Base-by-base conservation (phyloP, 2,329 filamentous ascomycete species). In the Fusarium robinianum region DNA sequence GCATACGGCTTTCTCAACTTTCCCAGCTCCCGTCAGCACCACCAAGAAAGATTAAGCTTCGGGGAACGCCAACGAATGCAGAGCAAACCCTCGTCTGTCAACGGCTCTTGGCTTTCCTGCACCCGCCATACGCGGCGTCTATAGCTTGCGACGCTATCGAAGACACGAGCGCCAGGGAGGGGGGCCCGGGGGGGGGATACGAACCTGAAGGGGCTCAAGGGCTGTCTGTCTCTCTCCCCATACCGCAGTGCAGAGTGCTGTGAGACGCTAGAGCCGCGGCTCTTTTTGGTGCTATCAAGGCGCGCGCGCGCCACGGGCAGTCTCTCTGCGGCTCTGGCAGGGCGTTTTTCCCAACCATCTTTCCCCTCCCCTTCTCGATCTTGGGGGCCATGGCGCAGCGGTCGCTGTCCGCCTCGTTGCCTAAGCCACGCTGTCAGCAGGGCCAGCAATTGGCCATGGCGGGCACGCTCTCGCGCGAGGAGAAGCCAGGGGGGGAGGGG, bases 381-480 rank as follows among this genome's bases (percentile, higher is more conserved):
- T 31, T 43, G 37, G 50, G 36, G 43, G 43, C 27, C 27, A 33
- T 34, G 47, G 51, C 43, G 43, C 40, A 53, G 43, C 27, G 40
- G 42, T 41, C 33, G 44, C 39, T 50, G 57, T 61, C 59, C 49
- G 59, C 59, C 60, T 62, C 43, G 60, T 50, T 62, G 53, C 60
- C 60, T 62, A 54, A 61, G 50, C 59, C 59, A 60, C 57, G 46
- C 31, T 11, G 19, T 16, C 12, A 17, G 39, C 23, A 23, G 12
- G 34, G 29, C 10, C 26, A 23, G 34, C 49, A 40, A 49, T 57
- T 54, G 55, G 55, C 19, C 36, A 39, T 14, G 35, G 27, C 33
- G 23, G n/a, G n/a, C n/a, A n/a, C n/a, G n/a, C n/a, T n/a, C n/a
- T n/a, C n/a, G n/a, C n/a, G n/a, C n/a, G n/a, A n/a, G n/a, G n/a